phyloP scores from a whole-genome alignment of 2,329 filamentous ascomycete genomes.

The Aschersonia sp. region DNA sequence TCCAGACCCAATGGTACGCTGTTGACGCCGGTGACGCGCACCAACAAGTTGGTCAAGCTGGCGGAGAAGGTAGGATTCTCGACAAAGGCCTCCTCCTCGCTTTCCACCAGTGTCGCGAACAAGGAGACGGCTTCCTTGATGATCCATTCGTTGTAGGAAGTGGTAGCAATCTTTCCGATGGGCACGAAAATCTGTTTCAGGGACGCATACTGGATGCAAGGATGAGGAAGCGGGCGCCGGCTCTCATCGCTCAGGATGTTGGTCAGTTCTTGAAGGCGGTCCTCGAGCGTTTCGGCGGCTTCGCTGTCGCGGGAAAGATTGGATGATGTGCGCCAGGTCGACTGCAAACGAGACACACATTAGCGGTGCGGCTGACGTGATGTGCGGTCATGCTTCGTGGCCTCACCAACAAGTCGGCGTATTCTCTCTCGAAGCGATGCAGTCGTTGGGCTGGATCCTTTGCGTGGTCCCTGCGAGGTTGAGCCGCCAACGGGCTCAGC shows the following conservation, averaged over 20 bases:
- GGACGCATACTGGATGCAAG: constrained; percentile 78
- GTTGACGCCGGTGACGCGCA: constrained; percentile 62
- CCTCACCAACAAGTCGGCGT: constrained; percentile 44
- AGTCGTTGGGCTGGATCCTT: constrained; percentile 50
- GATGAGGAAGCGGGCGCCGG: constrained; percentile 74
- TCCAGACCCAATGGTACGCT: constrained; percentile 62
- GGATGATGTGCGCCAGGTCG: constrained; percentile 45
- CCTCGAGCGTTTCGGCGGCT: constrained; percentile 47
- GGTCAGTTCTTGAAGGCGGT: constrained; percentile 48
- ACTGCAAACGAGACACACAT: constrained; percentile 14
- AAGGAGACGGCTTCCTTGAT: constrained; percentile 74
- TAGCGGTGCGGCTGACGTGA: background rate
- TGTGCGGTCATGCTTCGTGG: background rate
- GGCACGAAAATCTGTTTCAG: constrained; percentile 80
- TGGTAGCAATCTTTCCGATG: constrained; percentile 76
- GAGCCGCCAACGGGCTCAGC: constrained; percentile 46
- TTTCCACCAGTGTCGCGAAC: constrained; percentile 87
- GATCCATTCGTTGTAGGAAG: constrained; percentile 72
- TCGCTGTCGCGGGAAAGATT: constrained; percentile 46
- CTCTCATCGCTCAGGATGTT: constrained; percentile 78
- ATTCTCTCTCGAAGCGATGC: constrained; percentile 54
- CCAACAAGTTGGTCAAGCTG: constrained; percentile 74
- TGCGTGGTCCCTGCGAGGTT: constrained; percentile 42
- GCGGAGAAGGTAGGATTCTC: constrained; percentile 75
- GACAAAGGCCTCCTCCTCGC: constrained; percentile 89